A percentile compares a stretch with the other conserved stretches of the same genome.
phyloP scores from a whole-genome alignment of 306 rosid genomes.

The Prunus mongolica region DNA sequence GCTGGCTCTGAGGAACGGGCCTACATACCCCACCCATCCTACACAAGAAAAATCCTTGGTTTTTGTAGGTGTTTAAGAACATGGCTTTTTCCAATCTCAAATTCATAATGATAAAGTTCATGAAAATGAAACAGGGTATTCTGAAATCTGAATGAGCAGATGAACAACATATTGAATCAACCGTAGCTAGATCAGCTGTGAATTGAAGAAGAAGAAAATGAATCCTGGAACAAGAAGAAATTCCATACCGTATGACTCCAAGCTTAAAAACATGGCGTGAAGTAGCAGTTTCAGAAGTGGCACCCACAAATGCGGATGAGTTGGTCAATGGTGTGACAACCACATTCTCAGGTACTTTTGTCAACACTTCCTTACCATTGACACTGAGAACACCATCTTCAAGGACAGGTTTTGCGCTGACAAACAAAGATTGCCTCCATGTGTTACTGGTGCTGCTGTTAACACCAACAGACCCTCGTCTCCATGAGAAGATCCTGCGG shows the following conservation, averaged over 20 bases:
- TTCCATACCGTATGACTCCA: slow-evolving; percentile 21
- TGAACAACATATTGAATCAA: background rate
- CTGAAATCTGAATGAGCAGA: background rate
- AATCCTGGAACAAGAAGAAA: background rate
- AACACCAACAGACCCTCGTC: slow-evolving; percentile 4
- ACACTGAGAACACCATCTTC: slow-evolving; percentile 26
- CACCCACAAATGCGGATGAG: slow-evolving; percentile 37
- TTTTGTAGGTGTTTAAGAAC: too few species aligned
- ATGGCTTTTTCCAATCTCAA: too few species aligned
- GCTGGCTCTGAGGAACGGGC: too few species aligned
- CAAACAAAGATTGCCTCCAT: slow-evolving; percentile 26
- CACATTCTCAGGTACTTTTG: slow-evolving; percentile 33
- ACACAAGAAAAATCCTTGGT: too few species aligned
- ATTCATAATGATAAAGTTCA: background rate
- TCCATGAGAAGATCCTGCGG: slow-evolving; percentile 10
- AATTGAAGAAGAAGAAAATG: background rate
- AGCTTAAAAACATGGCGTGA: slow-evolving; percentile 38
- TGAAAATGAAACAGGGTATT: background rate
- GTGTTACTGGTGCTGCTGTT: background rate
- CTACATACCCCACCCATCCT: too few species aligned
- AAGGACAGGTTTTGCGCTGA: slow-evolving; percentile 24
- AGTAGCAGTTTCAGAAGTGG: slow-evolving; percentile 15
- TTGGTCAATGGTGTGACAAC: slow-evolving; percentile 26
- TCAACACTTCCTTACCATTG: slow-evolving; percentile 21
- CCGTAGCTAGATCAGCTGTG: background rate